Evolutionary conservation across 768 basidiomycete genomes (phyloP).

Genomic region (Auricularia cornea): DNA sequence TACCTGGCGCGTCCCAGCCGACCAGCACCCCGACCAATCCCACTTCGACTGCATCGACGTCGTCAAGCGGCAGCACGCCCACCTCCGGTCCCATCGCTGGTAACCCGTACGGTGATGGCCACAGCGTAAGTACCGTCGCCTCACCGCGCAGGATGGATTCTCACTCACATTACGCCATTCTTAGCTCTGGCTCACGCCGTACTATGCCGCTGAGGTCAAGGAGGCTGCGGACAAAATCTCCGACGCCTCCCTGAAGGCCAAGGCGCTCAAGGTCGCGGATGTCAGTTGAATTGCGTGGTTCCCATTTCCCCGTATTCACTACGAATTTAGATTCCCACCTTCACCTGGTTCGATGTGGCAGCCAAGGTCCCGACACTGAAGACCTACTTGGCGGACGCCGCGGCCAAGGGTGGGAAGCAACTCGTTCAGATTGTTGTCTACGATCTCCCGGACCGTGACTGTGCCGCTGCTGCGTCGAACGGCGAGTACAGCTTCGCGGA

Average conservation of each 20-base stretch:
- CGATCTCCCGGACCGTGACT: conserved; percentile 60
- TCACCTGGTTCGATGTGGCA: conserved; percentile 53
- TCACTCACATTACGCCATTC: neutral
- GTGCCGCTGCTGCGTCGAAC: conserved; percentile 55
- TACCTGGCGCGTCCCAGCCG: conserved; percentile 4
- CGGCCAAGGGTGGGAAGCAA: conserved; percentile 42
- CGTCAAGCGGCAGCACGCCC: conserved; percentile 14
- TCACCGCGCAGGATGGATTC: too few relatives aligned
- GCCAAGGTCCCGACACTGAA: conserved; percentile 48
- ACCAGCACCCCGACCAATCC: conserved; percentile 8
- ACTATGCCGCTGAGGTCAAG: conserved; percentile 46
- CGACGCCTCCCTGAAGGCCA: conserved; percentile 40
- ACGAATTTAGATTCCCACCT: conserved; percentile 23
- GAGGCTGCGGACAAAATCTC: conserved; percentile 43
- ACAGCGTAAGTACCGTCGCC: conserved; percentile 36
- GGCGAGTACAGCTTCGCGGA: conserved; percentile 56
- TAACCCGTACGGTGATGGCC: conserved; percentile 44
- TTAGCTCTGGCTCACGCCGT: conserved; percentile 38
- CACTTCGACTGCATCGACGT: conserved; percentile 15
- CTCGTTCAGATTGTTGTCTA: conserved; percentile 33
- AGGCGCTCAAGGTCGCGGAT: conserved; percentile 43
- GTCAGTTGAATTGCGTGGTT: conserved; percentile 18
- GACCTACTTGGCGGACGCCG: conserved; percentile 48
- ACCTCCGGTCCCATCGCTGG: conserved; percentile 35
- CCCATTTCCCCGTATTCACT: too few relatives aligned